Base-by-base conservation (phyloP, 169 alveolate genomes). In the Eimeria mitis region DNA sequence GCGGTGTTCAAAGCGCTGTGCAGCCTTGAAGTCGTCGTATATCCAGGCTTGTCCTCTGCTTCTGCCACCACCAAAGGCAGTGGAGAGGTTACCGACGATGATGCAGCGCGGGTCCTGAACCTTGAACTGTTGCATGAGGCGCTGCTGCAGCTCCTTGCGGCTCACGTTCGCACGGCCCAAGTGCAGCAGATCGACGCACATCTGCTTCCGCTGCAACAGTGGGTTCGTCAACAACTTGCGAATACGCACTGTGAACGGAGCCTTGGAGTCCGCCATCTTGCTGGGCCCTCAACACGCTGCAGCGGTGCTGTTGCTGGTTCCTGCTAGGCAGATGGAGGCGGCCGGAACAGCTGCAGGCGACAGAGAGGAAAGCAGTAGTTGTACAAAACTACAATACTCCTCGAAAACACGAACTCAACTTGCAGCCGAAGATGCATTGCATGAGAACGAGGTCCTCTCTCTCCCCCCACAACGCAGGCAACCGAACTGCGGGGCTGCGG, bases 11-110 rank as follows among this genome's bases (percentile, higher is more conserved):
- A 98, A 98, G 65, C 97, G 96, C 97, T 98, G 98, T 44, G 98
- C 98, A 52, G 99, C 98, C 56, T 98, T 98, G 78, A 98, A 95
- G 95, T 97, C 97, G 97, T 99, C 99, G 91, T 99, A 99, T 97
- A 99, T 98, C 95, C 98, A 96, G 37, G 99, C 99, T 96, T 98
- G 98, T 25, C 99, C 99, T 31, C 99, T 97, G 88, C 99, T 97
- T 91, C 99, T 97, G 42, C 99, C 99, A 42, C 99, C 99, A 68
- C 99, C 99, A 97, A 99, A 99, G 87, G 98, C 98, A 42, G 99
- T 98, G 97, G 98, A 98, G 96, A 99, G 97, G 54, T 99, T 99
- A 95, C 98, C 98, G 54, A 99, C 97, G 73, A 98, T 98, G 89
- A 99, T n/a, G 88, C 97, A 61, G 56, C 94, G 81, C 28, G 94